Percentiles rank a stretch among this genome's conserved stretches.
Conservation (phyloP, 2,329 filamentous ascomycete species). For the Gaeumannomyces tritici region DNA sequence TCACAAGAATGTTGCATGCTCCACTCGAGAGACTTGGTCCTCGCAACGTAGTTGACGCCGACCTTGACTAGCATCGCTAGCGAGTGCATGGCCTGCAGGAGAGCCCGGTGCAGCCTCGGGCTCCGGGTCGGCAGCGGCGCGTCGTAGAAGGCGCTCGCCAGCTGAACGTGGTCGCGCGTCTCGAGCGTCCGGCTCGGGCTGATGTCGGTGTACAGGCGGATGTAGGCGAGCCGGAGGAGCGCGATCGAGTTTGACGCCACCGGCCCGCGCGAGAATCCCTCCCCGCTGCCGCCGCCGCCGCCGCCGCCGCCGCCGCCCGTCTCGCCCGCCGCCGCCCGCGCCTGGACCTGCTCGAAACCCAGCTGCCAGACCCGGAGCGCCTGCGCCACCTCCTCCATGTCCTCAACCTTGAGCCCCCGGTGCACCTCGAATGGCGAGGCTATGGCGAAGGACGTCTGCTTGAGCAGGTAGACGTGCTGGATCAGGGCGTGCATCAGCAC, state of each 20-base stretch:
- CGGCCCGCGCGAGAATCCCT: conserved; percentile 31
- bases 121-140: conserved; percentile 50
- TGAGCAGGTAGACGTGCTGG: conserved; percentile 62
- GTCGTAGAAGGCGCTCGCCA: conserved; percentile 50
- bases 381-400: conserved; percentile 46
- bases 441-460: conserved; percentile 47
- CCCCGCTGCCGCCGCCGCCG: conserved; percentile 18
- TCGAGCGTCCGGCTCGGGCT: conserved; percentile 53
- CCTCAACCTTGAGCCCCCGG: conserved; percentile 40
- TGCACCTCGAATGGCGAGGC: conserved; percentile 39
- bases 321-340: conserved; percentile 36
- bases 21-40: conserved; percentile 52
- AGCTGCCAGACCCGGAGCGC: conserved; percentile 49
- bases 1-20: conserved; percentile 52
- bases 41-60: conserved; percentile 52
- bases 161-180: conserved; percentile 51
- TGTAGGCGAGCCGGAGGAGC: conserved; percentile 50
- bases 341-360: conserved; percentile 45
- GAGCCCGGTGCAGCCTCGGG: conserved; percentile 49
- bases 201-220: conserved; percentile 57
- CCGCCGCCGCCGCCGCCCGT: conserved; percentile 21
- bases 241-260: conserved; percentile 59
- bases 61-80: conserved; percentile 57
- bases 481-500: conserved; percentile 63
- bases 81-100: conserved; percentile 60